Conservation (phyloP, 176 grass and related monocot genomes). For the Melocanna baccifera region DNA sequence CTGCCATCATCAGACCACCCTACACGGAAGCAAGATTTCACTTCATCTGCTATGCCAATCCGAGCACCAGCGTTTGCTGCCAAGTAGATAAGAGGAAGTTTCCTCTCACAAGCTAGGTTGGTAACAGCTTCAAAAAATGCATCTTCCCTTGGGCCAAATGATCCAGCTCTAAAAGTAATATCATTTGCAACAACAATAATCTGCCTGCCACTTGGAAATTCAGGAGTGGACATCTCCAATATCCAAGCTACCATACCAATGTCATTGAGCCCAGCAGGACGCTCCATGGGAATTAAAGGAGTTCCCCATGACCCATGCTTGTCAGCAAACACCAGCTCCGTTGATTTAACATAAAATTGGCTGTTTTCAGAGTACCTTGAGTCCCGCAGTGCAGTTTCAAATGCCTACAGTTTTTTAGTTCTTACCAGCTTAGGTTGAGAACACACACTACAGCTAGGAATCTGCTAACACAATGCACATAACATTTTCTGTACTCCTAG, state of each 20-base stretch:
- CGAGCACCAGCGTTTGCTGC: conserved; percentile 94
- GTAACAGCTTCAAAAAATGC: conserved; percentile 97
- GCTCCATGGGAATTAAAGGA: conserved; percentile 58
- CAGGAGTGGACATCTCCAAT: conserved; percentile 88
- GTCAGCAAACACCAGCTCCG: conserved; percentile 72
- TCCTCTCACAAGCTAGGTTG: conserved; percentile 79
- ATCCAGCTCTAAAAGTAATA: conserved; percentile 86
- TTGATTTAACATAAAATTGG: conserved; percentile 58
- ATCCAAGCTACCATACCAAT: conserved; percentile 93
- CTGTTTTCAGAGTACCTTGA: conserved; percentile 51
- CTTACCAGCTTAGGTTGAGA: conserved; percentile 15
- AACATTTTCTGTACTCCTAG: not conserved
- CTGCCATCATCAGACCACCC: conserved; percentile 71
- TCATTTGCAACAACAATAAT: conserved; percentile 94
- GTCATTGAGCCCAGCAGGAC: conserved; percentile 77
- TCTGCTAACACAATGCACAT: not conserved
- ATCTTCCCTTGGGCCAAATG: conserved; percentile 95
- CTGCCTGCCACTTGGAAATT: conserved; percentile 79
- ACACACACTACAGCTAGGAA: not conserved
- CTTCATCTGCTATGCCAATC: conserved; percentile 88
- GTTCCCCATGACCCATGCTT: conserved; percentile 74
- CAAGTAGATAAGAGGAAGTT: conserved; percentile 93
- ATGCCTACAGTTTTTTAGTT: conserved; percentile 58
- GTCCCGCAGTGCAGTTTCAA: conserved; percentile 76
- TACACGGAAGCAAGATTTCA: conserved; percentile 90